Evolutionary conservation across 768 basidiomycete genomes (phyloP).

Genomic region (Pilatotrama ljubarskyi): DNA sequence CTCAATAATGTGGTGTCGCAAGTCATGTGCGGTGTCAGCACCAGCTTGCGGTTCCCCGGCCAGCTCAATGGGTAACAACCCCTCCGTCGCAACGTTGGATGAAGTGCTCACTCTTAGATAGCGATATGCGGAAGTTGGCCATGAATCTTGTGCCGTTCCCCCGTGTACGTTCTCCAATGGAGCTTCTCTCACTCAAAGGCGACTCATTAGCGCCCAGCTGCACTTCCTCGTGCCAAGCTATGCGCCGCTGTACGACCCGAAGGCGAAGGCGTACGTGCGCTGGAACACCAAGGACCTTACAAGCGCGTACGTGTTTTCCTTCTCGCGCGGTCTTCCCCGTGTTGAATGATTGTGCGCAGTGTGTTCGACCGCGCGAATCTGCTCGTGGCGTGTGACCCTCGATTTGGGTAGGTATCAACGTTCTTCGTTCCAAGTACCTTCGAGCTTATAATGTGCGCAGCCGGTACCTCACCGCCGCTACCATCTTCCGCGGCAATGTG

Average conservation of each 20-base stretch:
- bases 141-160: constrained; percentile 98
- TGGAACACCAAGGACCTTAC: constrained; percentile 70
- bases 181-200: not conserved
- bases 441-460: constrained; percentile 38
- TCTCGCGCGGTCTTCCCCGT: not conserved
- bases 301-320: constrained; percentile 52
- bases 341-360: constrained; percentile 36
- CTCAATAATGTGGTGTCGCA: constrained; percentile 78
- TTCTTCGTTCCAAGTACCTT: not conserved
- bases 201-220: constrained; percentile 47
- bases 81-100: constrained; percentile 1
- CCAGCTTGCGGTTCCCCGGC: constrained; percentile 90
- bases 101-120: constrained; percentile 28
- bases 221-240: constrained; percentile 98
- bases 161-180: constrained; percentile 51
- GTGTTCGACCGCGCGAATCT: constrained; percentile 80
- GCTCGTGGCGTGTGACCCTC: constrained; percentile 82
- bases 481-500: constrained; percentile 83
- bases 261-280: constrained; percentile 59
- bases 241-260: constrained; percentile 80
- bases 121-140: constrained; percentile 85
- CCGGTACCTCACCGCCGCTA: constrained; percentile 84
- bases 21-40: constrained; percentile 95
- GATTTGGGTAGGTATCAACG: constrained; percentile 56
- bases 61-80: constrained; percentile 78